Evolutionary conservation across 2,329 filamentous ascomycete genomes (phyloP), one percentile per base, ranked within the genome.

Genomic region (Sphaerulina vaccinii): DNA sequence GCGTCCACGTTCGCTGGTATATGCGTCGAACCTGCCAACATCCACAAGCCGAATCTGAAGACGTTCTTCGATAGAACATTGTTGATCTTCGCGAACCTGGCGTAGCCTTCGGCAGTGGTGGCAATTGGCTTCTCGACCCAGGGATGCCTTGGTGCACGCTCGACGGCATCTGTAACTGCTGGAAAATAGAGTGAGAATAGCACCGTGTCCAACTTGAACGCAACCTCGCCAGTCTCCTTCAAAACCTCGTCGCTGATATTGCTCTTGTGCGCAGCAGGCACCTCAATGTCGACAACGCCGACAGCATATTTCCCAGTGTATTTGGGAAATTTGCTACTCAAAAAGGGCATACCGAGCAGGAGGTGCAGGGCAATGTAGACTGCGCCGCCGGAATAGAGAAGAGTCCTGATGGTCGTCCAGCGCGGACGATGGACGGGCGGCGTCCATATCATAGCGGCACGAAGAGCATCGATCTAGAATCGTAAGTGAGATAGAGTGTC

Each of bases 181-280:
- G 74, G 74, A 47, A 76, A 77, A 64, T 73, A 77, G 2, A 77
- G 57, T 1, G 73, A 73, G 55, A 75, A 69, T 3, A 75, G 67
- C 4, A 76, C 68, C 7, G 73, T 75, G 23, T 70, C 59, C n/a
- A 76, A 61, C 58, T 74, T 23, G 42, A 76, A 75, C 5, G 72
- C 71, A 16, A 69, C 69, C 29, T 69, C 60, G 23, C 71, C 68
- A 6, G 64, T 71, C 40, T 66, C 64, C 52, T 70, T 71, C 56
- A 73, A 64, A 16, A 67, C 61, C 6, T 65, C 68, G n/a, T 70
- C 62, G 52, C 64, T 64, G 4, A 75, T 59, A 10, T 66, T 62
- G 36, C 66, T 63, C 38, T 66, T 55, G 19, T 71, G 65, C 49
- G 68, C 67, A 3, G 27, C 19, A 3, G 71, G 65, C 5, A 58